Evolutionary conservation across 2,329 filamentous ascomycete genomes (phyloP).

Genomic region (Moelleriella libera): DNA sequence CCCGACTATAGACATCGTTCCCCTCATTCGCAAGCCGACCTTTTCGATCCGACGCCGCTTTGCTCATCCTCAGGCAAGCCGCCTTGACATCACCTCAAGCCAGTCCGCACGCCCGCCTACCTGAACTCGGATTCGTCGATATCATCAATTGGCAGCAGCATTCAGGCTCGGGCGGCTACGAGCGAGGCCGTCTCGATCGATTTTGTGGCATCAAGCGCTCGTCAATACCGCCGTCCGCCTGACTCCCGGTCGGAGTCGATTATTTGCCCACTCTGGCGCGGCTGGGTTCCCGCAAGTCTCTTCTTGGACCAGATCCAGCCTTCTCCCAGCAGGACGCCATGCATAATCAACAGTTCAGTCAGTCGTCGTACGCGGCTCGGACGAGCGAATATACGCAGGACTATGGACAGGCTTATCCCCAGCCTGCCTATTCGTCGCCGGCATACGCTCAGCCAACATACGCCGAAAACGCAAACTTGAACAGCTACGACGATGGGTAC

Average conservation of each 20-base stretch:
- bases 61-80: too few relatives aligned
- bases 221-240: background rate
- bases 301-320: conserved; percentile 22
- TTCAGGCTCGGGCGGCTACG: background rate
- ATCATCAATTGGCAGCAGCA: too few relatives aligned
- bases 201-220: background rate
- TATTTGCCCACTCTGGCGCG: conserved; percentile 22
- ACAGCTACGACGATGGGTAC: conserved; percentile 20
- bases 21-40: too few relatives aligned
- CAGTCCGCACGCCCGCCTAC: too few relatives aligned
- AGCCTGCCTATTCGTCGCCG: conserved; percentile 15
- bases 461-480: conserved; percentile 12
- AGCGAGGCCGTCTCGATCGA: background rate
- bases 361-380: conserved; percentile 5
- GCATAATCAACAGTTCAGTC: conserved; percentile 10
- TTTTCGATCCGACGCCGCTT: too few relatives aligned
- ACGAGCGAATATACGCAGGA: conserved; percentile 14
- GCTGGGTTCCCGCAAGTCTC: conserved; percentile 25
- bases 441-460: conserved; percentile 13
- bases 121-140: too few relatives aligned
- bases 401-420: conserved; percentile 19
- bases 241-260: conserved; percentile 23
- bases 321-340: conserved; percentile 18
- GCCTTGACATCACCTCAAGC: too few relatives aligned
- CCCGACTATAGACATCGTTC: too few relatives aligned